Conservation (phyloP, 2,329 filamentous ascomycete genomes). For the Arthrobotrys iridis region DNA sequence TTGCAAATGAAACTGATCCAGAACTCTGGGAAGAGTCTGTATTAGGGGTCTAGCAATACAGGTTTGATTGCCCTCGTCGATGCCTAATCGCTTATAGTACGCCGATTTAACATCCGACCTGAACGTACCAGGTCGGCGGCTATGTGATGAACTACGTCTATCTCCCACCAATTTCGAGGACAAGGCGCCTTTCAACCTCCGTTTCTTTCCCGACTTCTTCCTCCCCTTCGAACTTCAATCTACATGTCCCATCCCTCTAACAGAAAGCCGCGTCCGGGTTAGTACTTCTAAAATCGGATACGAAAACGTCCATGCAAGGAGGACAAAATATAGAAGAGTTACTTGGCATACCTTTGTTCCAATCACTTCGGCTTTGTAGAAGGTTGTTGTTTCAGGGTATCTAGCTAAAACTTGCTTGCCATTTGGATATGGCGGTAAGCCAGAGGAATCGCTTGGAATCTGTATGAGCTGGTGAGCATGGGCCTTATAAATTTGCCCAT, state of each 20-base stretch:
- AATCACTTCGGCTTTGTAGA: conserved; percentile 84
- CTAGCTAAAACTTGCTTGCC: conserved; percentile 79
- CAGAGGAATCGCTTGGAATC: conserved; percentile 71
- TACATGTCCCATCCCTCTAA: conserved; percentile 58
- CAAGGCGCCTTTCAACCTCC: conserved; percentile 78
- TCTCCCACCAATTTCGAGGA: conserved; percentile 74
- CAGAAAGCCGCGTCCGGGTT: neutral
- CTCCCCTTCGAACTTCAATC: conserved; percentile 80
- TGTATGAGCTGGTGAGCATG: conserved; percentile 79
- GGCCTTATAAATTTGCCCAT: conserved; percentile 72
- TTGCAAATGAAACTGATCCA: conserved; percentile 22
- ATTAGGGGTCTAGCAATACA: conserved; percentile 31
- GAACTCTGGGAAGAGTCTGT: conserved; percentile 43
- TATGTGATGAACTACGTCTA: conserved; percentile 11
- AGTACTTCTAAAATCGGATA: neutral
- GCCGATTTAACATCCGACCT: too few species aligned
- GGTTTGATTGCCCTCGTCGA: conserved; percentile 16
- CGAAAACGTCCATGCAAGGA: neutral
- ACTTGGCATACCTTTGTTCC: conserved; percentile 67
- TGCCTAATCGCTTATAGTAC: neutral
- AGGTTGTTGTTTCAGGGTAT: conserved; percentile 85
- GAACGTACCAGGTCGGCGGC: too few species aligned
- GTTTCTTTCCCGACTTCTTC: conserved; percentile 78
- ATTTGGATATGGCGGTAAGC: conserved; percentile 71
- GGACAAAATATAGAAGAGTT: conserved; percentile 61